phyloP scores from a whole-genome alignment of 2,329 filamentous ascomycete genomes.

The Aureobasidium sp. region DNA sequence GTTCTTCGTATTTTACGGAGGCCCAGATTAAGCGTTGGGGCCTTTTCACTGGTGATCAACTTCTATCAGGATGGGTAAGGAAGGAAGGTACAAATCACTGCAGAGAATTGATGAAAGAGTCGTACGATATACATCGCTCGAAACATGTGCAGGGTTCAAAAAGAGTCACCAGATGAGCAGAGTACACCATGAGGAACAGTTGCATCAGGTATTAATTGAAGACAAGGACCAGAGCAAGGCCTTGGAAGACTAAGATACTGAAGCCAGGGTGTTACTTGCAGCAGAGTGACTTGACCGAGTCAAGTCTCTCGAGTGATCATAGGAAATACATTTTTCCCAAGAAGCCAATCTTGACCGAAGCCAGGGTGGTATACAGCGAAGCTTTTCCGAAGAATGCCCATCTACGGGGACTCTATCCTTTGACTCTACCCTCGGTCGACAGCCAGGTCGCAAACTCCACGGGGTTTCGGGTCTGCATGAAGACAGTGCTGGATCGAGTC shows the following conservation, averaged over 20 bases:
- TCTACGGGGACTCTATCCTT: conserved; percentile 3
- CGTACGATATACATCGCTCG: not conserved
- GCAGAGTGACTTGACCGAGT: not conserved
- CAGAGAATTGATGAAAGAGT: too few relatives aligned
- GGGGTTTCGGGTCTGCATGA: conserved; percentile 85
- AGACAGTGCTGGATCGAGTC: conserved; percentile 72
- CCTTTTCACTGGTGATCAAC: not conserved
- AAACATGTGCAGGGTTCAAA: not conserved
- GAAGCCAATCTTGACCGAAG: not conserved
- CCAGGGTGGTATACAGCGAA: not conserved
- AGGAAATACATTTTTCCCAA: not conserved
- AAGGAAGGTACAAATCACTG: too few relatives aligned
- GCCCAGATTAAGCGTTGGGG: too few relatives aligned
- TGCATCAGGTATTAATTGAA: not conserved
- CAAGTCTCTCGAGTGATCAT: not conserved
- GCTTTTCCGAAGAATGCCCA: not conserved
- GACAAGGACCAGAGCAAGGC: too few relatives aligned
- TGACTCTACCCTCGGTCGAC: conserved; percentile 27
- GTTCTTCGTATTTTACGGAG: not conserved
- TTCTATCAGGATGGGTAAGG: too few relatives aligned
- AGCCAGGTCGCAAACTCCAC: conserved; percentile 54
- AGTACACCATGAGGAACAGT: not conserved
- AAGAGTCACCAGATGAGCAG: not conserved
- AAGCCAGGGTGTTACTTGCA: not conserved
- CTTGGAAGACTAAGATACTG: not conserved